A percentile compares a stretch with the other conserved stretches of the same genome.
Conservation (phyloP, 2,329 filamentous ascomycete species). For the Phaeosphaeriaceae sp. region DNA sequence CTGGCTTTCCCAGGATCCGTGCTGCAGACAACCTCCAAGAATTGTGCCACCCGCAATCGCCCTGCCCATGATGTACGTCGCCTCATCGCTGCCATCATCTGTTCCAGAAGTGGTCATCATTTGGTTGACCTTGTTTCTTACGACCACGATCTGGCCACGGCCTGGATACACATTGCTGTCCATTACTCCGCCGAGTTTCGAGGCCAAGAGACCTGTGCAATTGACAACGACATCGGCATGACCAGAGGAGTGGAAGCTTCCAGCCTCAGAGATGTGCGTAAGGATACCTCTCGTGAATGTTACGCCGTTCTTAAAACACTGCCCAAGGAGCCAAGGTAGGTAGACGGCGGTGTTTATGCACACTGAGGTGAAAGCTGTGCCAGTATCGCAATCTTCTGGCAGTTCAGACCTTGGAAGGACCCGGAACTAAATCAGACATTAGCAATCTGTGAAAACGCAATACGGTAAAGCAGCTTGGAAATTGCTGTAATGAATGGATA, state of each 20-base stretch:
- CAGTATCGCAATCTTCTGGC: conserved; percentile 71
- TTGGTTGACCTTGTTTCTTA: conserved; percentile 75
- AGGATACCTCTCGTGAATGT: conserved; percentile 56
- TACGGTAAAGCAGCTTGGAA: too few relatives aligned
- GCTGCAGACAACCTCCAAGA: conserved; percentile 84
- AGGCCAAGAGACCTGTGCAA: conserved; percentile 79
- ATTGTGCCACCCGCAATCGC: conserved; percentile 79
- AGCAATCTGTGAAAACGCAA: too few relatives aligned
- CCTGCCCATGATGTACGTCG: conserved; percentile 82
- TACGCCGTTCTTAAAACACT: conserved; percentile 78
- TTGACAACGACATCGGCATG: conserved; percentile 78
- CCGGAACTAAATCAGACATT: conserved; percentile 61
- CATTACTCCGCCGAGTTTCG: conserved; percentile 79
- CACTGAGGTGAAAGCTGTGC: conserved; percentile 78
- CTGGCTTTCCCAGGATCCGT: conserved; percentile 78
- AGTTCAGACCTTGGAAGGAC: conserved; percentile 64
- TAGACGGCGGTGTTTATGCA: conserved; percentile 93
- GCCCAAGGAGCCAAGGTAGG: conserved; percentile 81
- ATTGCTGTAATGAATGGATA: neutral
- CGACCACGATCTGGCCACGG: conserved; percentile 83
- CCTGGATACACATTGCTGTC: conserved; percentile 77
- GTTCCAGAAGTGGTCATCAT: conserved; percentile 77
- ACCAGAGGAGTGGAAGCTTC: conserved; percentile 63
- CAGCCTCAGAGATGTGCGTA: conserved; percentile 76
- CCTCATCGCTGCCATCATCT: conserved; percentile 75